Conservation (phyloP, 352 stramenopile genomes). For the Phytopythium cucurbitacearum region DNA sequence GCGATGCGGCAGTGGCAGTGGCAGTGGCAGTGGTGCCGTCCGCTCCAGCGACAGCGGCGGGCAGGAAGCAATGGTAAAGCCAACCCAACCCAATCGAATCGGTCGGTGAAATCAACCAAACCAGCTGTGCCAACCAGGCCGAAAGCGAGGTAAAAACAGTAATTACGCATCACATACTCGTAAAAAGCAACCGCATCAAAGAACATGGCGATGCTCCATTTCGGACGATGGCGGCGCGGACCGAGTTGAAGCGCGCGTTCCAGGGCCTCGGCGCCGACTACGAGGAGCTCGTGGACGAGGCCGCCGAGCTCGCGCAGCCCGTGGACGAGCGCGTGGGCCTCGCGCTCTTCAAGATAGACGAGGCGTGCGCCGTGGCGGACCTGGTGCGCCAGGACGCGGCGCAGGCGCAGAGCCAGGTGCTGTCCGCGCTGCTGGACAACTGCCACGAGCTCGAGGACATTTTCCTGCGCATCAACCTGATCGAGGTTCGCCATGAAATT, state of each 20-base stretch:
- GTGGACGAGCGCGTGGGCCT: constrained; percentile 71
- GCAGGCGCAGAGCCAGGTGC: constrained; percentile 39
- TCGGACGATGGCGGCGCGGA: constrained; percentile 1
- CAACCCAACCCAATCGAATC: background rate
- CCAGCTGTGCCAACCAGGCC: too few relatives aligned
- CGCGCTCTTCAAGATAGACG: constrained; percentile 81
- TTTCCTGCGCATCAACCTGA: constrained; percentile 69
- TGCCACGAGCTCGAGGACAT: constrained; percentile 77
- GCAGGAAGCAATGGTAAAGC: too few relatives aligned
- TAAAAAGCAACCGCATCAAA: constrained; percentile 1
- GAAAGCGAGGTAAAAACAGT: background rate
- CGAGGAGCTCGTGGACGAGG: constrained; percentile 67
- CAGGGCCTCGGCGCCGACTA: constrained; percentile 55
- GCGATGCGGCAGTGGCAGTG: too few relatives aligned
- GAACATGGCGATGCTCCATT: constrained; percentile 4
- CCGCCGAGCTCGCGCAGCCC: constrained; percentile 41
- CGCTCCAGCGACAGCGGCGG: too few relatives aligned
- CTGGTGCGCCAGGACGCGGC: constrained; percentile 44
- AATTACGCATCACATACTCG: background rate
- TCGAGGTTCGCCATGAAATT: constrained; percentile 35
- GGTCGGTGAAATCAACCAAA: background rate
- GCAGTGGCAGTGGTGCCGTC: too few relatives aligned
- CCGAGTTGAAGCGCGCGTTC: constrained; percentile 45
- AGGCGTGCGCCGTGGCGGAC: constrained; percentile 50
- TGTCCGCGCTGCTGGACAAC: constrained; percentile 56